These are phyloP conservation scores for Yamadazyma olivae DNA, from an alignment of 805 yeast species.

Conservation along the genomic window DNA sequence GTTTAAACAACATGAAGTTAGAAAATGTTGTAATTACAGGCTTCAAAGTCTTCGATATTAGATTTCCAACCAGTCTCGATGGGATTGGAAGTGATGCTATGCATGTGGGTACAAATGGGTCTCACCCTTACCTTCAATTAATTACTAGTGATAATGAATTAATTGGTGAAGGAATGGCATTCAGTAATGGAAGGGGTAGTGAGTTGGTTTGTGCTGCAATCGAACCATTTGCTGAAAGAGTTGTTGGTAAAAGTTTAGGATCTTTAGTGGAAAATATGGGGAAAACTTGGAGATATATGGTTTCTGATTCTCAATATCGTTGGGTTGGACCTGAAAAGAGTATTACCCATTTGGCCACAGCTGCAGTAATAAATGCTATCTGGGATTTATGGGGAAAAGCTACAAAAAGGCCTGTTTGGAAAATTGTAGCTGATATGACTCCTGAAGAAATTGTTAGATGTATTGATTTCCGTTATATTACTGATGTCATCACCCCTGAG, in stretches of 20 bases:
- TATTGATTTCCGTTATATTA: conserved; percentile 40
- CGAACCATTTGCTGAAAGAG: conserved; percentile 32
- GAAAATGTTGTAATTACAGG: conserved; percentile 19
- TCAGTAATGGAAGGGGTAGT: conserved; percentile 17
- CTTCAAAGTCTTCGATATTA: conserved; percentile 24
- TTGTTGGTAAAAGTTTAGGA: conserved; percentile 28
- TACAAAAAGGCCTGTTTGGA: conserved; percentile 38
- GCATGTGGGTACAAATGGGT: conserved; percentile 38
- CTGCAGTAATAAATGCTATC: conserved; percentile 38
- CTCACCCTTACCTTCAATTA: conserved; percentile 35
- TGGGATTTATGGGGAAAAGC: conserved; percentile 44
- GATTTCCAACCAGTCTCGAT: conserved; percentile 40
- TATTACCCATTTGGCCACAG: conserved; percentile 38
- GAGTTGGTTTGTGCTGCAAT: conserved; percentile 22
- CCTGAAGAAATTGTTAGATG: conserved; percentile 40
- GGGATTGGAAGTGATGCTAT: conserved; percentile 43
- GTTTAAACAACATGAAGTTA: too few relatives aligned
- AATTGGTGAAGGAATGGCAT: conserved; percentile 41
- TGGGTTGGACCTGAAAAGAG: conserved; percentile 48
- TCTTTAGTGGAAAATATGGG: conserved; percentile 36
- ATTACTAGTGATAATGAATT: conserved; percentile 20
- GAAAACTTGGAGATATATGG: conserved; percentile 37
- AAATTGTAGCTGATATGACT: conserved; percentile 37
- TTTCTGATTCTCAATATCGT: conserved; percentile 37
- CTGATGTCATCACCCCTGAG: conserved; percentile 43